These are phyloP conservation scores for Haplosporangium gracile DNA, from an alignment of 192 early-diverging fungal species.

Conservation along the genomic window DNA sequence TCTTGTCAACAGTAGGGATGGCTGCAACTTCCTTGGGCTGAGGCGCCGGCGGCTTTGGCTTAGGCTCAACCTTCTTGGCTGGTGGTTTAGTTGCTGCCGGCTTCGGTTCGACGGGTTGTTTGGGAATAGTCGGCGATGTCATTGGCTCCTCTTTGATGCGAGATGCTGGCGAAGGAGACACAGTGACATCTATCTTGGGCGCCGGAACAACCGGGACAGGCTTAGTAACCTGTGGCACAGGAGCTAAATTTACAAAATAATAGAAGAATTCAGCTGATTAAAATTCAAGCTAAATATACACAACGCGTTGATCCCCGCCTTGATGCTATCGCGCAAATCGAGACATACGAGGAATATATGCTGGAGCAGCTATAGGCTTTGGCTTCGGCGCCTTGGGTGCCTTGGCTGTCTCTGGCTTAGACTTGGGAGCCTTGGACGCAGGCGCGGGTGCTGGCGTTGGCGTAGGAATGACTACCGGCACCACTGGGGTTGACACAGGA, in stretches of 20 bases:
- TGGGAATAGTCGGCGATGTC: slow-evolving; percentile 47
- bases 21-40: slow-evolving; percentile 13
- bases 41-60: slow-evolving; percentile 29
- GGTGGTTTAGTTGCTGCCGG: slow-evolving; percentile 47
- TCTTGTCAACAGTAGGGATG: neutral
- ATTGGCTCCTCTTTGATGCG: slow-evolving; percentile 50
- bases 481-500: slow-evolving; percentile 20
- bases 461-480: slow-evolving; percentile 33
- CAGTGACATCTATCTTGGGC: slow-evolving; percentile 7
- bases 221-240: neutral
- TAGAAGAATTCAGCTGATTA: neutral
- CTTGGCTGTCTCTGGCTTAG: slow-evolving; percentile 35
- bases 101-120: slow-evolving; percentile 27
- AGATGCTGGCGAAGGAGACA: neutral
- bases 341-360: neutral
- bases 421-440: slow-evolving; percentile 33
- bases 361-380: slow-evolving; percentile 22
- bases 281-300: no score
- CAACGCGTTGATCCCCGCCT: no score
- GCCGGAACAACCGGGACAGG: neutral
- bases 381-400: slow-evolving; percentile 31
- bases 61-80: slow-evolving; percentile 31
- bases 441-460: slow-evolving; percentile 44
- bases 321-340: neutral
- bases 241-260: neutral